Evolutionary conservation across 2,329 filamentous ascomycete genomes (phyloP).

Genomic region (Calycina marina): DNA sequence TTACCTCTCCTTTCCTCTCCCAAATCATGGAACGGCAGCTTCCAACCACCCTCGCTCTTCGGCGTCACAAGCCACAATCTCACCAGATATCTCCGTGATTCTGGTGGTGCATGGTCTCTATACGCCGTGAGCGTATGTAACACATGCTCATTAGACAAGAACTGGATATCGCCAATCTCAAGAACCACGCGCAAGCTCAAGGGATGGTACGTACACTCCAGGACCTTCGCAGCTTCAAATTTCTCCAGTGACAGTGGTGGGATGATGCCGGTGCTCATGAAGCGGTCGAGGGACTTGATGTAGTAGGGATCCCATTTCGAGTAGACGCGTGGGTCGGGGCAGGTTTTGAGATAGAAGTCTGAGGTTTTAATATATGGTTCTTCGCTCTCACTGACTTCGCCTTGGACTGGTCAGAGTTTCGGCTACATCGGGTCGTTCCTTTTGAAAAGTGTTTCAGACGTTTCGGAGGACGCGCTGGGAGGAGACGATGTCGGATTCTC

Average conservation of each 20-base stretch:
- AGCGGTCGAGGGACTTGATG: constrained; percentile 59
- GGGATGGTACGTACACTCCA: constrained; percentile 63
- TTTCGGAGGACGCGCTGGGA: too few relatives aligned
- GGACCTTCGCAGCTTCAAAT: constrained; percentile 47
- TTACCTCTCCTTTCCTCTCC: constrained; percentile 77
- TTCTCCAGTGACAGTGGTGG: constrained; percentile 59
- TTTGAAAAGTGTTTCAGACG: constrained; percentile 69
- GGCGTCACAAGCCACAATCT: constrained; percentile 75
- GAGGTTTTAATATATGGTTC: constrained; percentile 58
- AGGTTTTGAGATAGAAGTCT: constrained; percentile 65
- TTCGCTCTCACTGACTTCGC: constrained; percentile 61
- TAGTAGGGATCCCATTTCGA: constrained; percentile 89
- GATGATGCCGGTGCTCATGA: constrained; percentile 58
- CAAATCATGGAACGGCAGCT: constrained; percentile 66
- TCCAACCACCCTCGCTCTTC: constrained; percentile 73
- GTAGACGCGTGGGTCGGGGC: constrained; percentile 51
- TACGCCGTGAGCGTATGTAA: constrained; percentile 74
- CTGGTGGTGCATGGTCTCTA: constrained; percentile 52
- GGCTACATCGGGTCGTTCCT: constrained; percentile 63
- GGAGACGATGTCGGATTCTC: constrained; percentile 70
- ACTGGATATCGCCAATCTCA: constrained; percentile 79
- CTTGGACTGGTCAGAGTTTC: constrained; percentile 65
- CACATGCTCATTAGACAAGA: constrained; percentile 66
- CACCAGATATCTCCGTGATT: constrained; percentile 63
- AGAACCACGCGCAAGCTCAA: constrained; percentile 73